A percentile compares a stretch with the other conserved stretches of the same genome.
Evolutionary conservation across 257 asterid species (phyloP).

Genomic region (Przewalskia tangutica): DNA sequence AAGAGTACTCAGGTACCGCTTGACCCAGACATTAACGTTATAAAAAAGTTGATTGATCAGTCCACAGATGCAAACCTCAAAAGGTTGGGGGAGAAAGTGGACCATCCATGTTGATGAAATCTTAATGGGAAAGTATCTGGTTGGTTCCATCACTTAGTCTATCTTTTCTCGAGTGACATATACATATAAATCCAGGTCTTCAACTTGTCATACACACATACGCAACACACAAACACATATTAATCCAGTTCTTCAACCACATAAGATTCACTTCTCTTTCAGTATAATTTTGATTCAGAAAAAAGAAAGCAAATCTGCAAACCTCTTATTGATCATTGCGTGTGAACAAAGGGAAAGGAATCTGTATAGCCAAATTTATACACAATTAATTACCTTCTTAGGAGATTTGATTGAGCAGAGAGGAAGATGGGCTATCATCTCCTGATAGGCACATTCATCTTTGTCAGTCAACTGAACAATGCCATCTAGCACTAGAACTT

Average conservation of each 20-base stretch:
- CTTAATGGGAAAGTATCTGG: neutral
- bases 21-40: neutral
- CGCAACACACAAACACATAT: neutral
- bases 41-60: neutral
- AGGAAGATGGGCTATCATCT: conserved; percentile 95
- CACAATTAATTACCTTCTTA: conserved; percentile 46
- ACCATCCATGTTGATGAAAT: neutral
- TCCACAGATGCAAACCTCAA: neutral
- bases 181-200: neutral
- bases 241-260: neutral
- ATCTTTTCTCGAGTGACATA: neutral
- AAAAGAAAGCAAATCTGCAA: neutral
- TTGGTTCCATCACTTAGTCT: neutral
- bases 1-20: no score
- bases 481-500: conserved; percentile 91
- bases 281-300: neutral
- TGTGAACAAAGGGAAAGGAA: neutral
- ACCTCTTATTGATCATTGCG: neutral
- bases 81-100: neutral
- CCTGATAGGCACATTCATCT: conserved; percentile 99
- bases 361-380: neutral
- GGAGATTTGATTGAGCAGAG: conserved; percentile 90
- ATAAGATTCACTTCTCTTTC: neutral
- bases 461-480: conserved; percentile 96
- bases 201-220: neutral